phyloP scores from a whole-genome alignment of 1,284 basidiomycete genomes.

The Ganoderma sinense region DNA sequence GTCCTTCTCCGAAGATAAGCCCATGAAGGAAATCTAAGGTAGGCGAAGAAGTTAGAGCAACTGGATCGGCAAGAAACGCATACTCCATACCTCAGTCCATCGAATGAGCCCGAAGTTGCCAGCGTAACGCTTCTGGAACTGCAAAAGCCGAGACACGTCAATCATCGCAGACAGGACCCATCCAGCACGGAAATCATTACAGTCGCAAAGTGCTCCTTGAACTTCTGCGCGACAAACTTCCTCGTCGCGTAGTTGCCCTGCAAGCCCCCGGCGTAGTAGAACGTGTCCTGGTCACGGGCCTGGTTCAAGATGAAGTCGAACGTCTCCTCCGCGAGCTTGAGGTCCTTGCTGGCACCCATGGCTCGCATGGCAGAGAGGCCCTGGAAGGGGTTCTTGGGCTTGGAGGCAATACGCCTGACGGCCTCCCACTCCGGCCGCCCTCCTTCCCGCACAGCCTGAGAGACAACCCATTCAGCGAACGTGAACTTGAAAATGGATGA shows the following conservation, averaged over 20 bases:
- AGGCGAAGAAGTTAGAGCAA: background rate
- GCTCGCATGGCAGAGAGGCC: conserved; percentile 73
- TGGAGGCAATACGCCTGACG: conserved; percentile 73
- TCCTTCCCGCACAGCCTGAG: conserved; percentile 57
- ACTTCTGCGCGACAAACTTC: conserved; percentile 51
- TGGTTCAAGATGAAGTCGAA: conserved; percentile 64
- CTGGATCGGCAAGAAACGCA: too few relatives aligned
- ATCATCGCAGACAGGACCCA: background rate
- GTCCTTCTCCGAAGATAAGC: conserved; percentile 76
- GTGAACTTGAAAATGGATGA: background rate
- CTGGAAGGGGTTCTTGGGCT: conserved; percentile 77
- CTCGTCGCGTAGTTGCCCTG: conserved; percentile 53
- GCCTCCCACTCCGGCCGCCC: conserved; percentile 83
- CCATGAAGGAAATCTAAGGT: conserved; percentile 61
- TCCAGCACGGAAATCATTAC: conserved; percentile 47
- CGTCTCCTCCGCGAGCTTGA: conserved; percentile 60
- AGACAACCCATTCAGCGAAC: background rate
- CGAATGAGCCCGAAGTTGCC: conserved; percentile 61
- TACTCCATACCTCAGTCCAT: conserved; percentile 21
- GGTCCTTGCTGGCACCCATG: conserved; percentile 54
- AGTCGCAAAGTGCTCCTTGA: conserved; percentile 66
- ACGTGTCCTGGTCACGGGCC: conserved; percentile 70
- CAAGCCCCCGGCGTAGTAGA: conserved; percentile 60
- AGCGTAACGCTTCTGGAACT: conserved; percentile 79
- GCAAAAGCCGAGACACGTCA: background rate